Evolutionary conservation across 1,284 basidiomycete genomes (phyloP).

Genomic region (Boletus semigastroideus): DNA sequence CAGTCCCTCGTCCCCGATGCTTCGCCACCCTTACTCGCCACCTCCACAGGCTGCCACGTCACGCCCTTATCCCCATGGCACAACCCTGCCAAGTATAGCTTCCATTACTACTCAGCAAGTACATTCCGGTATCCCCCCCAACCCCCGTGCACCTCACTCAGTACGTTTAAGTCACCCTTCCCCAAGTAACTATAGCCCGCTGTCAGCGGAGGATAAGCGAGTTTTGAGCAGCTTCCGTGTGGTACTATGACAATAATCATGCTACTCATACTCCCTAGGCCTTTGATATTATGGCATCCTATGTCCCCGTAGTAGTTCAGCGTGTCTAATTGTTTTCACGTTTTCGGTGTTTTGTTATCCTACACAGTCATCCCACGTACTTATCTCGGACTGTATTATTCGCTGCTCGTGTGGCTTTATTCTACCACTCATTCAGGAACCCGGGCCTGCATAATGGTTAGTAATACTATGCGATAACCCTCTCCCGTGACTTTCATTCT

Average conservation of each 20-base stretch:
- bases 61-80: constrained; percentile 9
- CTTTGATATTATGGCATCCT: constrained; percentile 13
- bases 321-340: not conserved
- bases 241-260: constrained; percentile 37
- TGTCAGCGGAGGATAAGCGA: constrained; percentile 58
- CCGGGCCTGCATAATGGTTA: not conserved
- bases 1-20: constrained; percentile 27
- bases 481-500: not conserved
- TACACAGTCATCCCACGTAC: constrained; percentile 1
- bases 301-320: not conserved
- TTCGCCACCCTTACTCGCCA: constrained; percentile 23
- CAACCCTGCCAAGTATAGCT: constrained; percentile 26
- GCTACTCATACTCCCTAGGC: not conserved
- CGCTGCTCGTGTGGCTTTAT: not conserved
- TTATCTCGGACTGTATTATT: not conserved
- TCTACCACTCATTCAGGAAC: not conserved
- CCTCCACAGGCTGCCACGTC: constrained; percentile 18
- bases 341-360: constrained; percentile 3
- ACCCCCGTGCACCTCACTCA: constrained; percentile 21
- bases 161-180: constrained; percentile 28
- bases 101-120: constrained; percentile 21
- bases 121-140: constrained; percentile 25
- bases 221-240: constrained; percentile 57
- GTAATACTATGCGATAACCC: not conserved
- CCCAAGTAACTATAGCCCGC: constrained; percentile 43